A percentile compares a stretch with the other conserved stretches of the same genome.
Evolutionary conservation across 129 eudicot species (phyloP).

Genomic region (Chrysanthemum seticuspe): DNA sequence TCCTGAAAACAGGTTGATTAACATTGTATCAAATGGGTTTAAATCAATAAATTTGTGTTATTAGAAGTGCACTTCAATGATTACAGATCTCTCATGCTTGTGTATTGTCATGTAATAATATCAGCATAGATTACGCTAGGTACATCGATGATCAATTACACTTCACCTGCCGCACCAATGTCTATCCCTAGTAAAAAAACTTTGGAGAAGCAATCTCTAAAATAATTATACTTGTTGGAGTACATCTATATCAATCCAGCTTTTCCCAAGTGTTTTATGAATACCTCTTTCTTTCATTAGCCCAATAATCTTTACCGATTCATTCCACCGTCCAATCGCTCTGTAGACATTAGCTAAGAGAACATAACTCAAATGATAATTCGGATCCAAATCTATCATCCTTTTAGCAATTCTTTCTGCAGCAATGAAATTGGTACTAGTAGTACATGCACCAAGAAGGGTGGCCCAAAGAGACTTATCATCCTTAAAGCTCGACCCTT

Average conservation of each 20-base stretch:
- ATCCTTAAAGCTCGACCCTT: conserved; percentile 37
- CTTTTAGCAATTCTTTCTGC: conserved; percentile 77
- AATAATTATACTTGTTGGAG: neutral
- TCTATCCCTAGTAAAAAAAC: neutral
- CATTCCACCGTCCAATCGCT: conserved; percentile 65
- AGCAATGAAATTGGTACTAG: conserved; percentile 45
- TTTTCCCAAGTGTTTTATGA: conserved; percentile 69
- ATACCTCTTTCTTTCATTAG: conserved; percentile 71
- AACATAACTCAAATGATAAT: conserved; percentile 77
- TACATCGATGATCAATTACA: neutral
- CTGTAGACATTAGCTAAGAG: conserved; percentile 67
- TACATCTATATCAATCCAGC: conserved; percentile 66
- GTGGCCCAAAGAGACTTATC: conserved; percentile 74
- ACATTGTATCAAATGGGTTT: neutral
- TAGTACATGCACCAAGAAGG: conserved; percentile 77
- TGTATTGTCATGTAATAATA: neutral
- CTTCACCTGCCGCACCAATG: neutral
- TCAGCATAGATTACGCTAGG: neutral
- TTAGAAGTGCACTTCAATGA: neutral
- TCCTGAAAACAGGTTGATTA: neutral
- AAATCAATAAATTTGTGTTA: too few species aligned
- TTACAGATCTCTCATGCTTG: neutral
- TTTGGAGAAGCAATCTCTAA: too few species aligned
- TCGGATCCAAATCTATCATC: conserved; percentile 74
- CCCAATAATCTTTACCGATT: conserved; percentile 50